These are phyloP conservation scores for Cladophialophora psammophila DNA, from an alignment of 2,329 filamentous ascomycete genomes.

Conservation along the genomic window DNA sequence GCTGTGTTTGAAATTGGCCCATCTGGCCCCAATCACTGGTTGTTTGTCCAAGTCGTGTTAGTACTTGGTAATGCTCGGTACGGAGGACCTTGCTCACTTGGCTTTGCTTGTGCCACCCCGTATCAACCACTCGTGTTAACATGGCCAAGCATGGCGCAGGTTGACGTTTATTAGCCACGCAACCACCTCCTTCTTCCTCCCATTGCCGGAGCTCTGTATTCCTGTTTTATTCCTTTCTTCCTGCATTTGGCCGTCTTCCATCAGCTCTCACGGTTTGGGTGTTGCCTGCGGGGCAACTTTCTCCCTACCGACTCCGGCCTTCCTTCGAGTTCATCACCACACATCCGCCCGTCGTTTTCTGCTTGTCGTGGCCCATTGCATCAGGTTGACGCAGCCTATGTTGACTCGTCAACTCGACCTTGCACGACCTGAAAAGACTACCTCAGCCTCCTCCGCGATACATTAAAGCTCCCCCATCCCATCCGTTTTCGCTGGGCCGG, in stretches of 20 bases:
- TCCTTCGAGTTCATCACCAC: not conserved
- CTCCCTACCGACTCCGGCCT: not conserved
- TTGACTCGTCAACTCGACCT: not conserved
- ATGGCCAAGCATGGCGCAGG: not conserved
- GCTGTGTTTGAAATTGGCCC: not conserved
- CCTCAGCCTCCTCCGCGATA: not conserved
- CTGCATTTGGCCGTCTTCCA: not conserved
- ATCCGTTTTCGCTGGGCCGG: not conserved
- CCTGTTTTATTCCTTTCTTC: not conserved
- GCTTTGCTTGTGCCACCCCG: not conserved
- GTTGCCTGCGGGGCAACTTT: constrained; percentile 4
- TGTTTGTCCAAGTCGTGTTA: not conserved
- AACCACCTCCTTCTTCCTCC: not conserved
- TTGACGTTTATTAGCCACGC: not conserved
- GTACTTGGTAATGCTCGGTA: too few relatives aligned
- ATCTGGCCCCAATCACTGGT: constrained; percentile 2
- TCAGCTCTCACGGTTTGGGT: not conserved
- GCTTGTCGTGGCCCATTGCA: constrained; percentile 11
- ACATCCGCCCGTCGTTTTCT: not conserved
- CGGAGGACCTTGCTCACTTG: too few relatives aligned
- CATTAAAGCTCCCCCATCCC: not conserved
- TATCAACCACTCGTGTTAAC: not conserved
- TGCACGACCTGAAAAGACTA: not conserved
- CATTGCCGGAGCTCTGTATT: not conserved
- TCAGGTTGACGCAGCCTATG: constrained; percentile 2